Percentiles rank a stretch among this genome's conserved stretches.
These are phyloP conservation scores for Rhododendron williamsianum DNA, from an alignment of 148 eudicot genomes.

Conservation along the genomic window DNA sequence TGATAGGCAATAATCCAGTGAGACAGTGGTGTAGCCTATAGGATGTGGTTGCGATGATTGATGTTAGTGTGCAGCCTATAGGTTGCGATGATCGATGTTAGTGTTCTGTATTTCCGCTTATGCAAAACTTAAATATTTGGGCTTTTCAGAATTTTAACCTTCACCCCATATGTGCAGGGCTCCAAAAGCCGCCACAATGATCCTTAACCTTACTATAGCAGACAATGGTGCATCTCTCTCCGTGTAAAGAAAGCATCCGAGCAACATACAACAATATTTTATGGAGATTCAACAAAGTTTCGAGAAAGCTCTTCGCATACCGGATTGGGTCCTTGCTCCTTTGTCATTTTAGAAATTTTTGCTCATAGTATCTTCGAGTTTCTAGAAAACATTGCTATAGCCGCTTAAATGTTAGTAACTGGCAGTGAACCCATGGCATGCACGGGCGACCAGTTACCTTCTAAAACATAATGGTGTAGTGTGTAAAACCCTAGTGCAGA, in stretches of 20 bases:
- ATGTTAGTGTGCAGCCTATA: background rate
- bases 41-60: too few relatives aligned
- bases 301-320: background rate
- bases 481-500: background rate
- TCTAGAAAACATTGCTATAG: background rate
- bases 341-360: too few relatives aligned
- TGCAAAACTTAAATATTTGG: background rate
- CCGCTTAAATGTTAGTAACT: background rate
- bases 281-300: background rate
- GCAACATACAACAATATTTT: background rate
- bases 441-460: background rate
- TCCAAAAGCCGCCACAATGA: conserved; percentile 90
- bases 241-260: conserved; percentile 37
- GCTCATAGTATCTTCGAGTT: background rate
- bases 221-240: conserved; percentile 90
- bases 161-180: conserved; percentile 51
- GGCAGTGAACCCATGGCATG: background rate
- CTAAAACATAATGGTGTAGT: background rate
- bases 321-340: background rate
- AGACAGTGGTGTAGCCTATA: background rate
- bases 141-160: background rate
- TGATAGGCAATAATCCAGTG: background rate
- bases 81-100: too few relatives aligned
- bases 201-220: conserved; percentile 73
- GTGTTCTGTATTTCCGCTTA: background rate